Conservation (phyloP, 1,284 basidiomycete species). For the Apiotrichum siamense region DNA sequence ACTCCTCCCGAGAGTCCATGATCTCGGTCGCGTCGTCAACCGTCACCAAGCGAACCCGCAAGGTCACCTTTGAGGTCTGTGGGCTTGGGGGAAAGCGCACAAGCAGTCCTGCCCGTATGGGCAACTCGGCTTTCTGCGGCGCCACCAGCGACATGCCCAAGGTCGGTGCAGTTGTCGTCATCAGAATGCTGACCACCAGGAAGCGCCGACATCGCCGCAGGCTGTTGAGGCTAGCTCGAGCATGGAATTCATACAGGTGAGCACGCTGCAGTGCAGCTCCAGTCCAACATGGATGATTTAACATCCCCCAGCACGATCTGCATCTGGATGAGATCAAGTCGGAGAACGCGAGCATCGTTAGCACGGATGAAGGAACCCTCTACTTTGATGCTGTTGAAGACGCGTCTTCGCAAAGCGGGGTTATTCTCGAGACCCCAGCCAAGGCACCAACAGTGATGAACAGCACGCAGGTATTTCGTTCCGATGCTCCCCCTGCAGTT, state of each 20-base stretch:
- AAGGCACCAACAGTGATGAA: too few relatives aligned
- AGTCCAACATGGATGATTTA: too few relatives aligned
- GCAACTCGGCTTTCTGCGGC: not conserved
- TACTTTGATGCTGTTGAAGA: not conserved
- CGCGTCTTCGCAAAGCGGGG: not conserved
- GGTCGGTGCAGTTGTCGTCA: too few relatives aligned
- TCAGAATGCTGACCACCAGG: too few relatives aligned
- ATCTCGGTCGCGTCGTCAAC: not conserved
- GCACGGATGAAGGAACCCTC: not conserved
- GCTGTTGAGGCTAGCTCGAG: too few relatives aligned
- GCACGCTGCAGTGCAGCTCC: too few relatives aligned
- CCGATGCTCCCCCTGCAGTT: too few relatives aligned
- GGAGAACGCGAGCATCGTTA: not conserved
- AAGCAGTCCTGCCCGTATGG: not conserved
- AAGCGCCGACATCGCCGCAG: too few relatives aligned
- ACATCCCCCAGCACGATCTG: too few relatives aligned
- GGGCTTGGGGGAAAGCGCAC: not conserved
- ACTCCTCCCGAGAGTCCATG: not conserved
- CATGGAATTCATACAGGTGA: too few relatives aligned
- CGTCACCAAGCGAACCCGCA: not conserved
- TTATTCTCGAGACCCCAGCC: not conserved
- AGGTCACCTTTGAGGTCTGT: not conserved
- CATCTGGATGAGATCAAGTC: not conserved
- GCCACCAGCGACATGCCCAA: not conserved
- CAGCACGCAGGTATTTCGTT: too few relatives aligned